Evolutionary conservation across 768 basidiomycete species (phyloP).

Genomic region (Phanerochaete sordida): DNA sequence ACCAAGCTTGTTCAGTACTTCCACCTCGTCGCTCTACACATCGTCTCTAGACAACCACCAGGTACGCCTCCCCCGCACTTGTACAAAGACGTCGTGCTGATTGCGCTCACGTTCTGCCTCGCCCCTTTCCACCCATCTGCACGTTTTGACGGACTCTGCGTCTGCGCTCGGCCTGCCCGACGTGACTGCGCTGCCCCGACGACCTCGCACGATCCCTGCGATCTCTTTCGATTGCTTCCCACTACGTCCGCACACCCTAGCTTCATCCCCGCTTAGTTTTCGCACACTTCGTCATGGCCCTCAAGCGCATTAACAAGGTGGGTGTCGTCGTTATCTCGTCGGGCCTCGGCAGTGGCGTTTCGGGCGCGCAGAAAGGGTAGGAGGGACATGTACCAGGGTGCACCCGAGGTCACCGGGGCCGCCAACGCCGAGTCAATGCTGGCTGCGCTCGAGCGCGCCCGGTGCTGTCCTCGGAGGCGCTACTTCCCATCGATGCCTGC

Average conservation of each 20-base stretch:
- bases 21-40: background rate
- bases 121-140: background rate
- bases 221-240: background rate
- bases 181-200: background rate
- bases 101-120: background rate
- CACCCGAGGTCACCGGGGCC: too few relatives aligned
- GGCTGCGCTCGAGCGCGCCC: too few relatives aligned
- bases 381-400: constrained; percentile 7
- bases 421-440: too few relatives aligned
- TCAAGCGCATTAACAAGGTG: constrained; percentile 99
- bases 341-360: background rate
- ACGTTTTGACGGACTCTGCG: background rate
- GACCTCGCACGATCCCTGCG: constrained; percentile 3
- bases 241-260: background rate
- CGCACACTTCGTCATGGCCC: constrained; percentile 64
- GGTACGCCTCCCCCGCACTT: background rate
- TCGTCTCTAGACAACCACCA: background rate
- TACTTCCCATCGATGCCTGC: constrained; percentile 4
- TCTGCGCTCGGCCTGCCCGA: background rate
- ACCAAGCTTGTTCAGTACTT: background rate
- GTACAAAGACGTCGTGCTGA: background rate
- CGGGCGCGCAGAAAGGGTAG: background rate
- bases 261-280: background rate
- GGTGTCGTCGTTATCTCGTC: constrained; percentile 18
- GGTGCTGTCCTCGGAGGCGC: background rate